Evolutionary conservation across 1,284 basidiomycete species (phyloP).

Genomic region (Wallemia ichthyophaga): DNA sequence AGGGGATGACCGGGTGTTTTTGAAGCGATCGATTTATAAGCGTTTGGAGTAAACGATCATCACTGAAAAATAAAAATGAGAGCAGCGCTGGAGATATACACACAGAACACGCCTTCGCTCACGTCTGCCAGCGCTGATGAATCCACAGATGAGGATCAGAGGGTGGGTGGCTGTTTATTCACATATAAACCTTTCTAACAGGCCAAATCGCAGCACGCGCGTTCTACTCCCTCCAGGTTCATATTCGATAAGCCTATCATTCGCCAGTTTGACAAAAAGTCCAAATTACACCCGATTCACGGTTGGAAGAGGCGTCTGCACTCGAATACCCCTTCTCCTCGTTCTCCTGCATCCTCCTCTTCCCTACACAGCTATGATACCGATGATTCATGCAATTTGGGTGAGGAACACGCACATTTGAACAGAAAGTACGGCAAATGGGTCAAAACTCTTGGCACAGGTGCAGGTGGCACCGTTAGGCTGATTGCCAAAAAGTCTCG

Average conservation of each 20-base stretch:
- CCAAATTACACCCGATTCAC: background rate
- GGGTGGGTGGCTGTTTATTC: background rate
- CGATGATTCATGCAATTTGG: no score
- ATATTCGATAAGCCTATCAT: background rate
- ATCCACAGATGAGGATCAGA: background rate
- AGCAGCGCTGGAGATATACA: background rate
- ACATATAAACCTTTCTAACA: background rate
- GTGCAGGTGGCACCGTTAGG: slow-evolving; percentile 88
- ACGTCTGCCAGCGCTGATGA: background rate
- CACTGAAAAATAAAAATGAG: no score
- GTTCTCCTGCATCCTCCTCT: slow-evolving; percentile 6
- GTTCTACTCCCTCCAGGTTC: background rate
- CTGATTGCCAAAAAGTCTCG: slow-evolving; percentile 41
- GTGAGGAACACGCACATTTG: slow-evolving; percentile 43
- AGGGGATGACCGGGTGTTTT: no score
- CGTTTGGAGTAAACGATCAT: no score
- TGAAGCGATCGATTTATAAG: no score
- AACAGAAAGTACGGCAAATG: slow-evolving; percentile 98
- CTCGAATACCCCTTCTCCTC: slow-evolving; percentile 4
- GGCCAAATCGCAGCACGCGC: no score
- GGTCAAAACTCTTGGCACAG: slow-evolving; percentile 79
- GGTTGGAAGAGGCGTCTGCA: background rate
- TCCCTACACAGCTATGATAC: no score
- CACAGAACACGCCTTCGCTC: background rate
- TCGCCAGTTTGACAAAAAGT: background rate